A percentile compares a stretch with the other conserved stretches of the same genome.
phyloP scores from a whole-genome alignment of 108 stramenopile genomes.

The Parmales sp. region DNA sequence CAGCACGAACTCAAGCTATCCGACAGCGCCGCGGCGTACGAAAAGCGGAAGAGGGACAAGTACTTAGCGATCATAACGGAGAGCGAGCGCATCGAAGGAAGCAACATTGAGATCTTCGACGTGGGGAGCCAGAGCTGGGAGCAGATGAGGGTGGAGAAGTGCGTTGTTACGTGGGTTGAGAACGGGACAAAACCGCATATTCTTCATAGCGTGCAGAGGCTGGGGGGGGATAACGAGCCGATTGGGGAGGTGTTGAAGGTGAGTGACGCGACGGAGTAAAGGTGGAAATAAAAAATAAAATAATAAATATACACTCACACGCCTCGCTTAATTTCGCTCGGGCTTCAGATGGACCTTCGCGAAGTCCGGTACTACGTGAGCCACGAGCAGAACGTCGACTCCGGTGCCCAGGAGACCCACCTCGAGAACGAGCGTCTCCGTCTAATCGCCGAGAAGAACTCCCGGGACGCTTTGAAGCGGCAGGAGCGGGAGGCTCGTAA shows the following conservation, averaged over 20 bases:
- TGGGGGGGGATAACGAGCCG: background rate
- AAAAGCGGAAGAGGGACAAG: conserved; percentile 16
- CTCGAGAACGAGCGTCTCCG: conserved; percentile 14
- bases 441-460: background rate
- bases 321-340: background rate
- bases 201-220: background rate
- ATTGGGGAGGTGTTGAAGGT: background rate
- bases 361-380: conserved; percentile 21
- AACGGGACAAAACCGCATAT: conserved; percentile 16
- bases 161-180: conserved; percentile 20
- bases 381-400: background rate
- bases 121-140: conserved; percentile 20
- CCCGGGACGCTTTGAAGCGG: background rate
- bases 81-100: conserved; percentile 14
- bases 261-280: no score
- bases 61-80: conserved; percentile 12
- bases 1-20: background rate
- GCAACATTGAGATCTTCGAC: conserved; percentile 27
- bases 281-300: background rate
- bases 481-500: background rate
- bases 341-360: conserved; percentile 14
- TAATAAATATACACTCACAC: background rate
- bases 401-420: conserved; percentile 9
- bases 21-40: background rate
- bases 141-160: conserved; percentile 11